Conservation (phyloP, 257 asterid species). For the Ballota nigra region DNA sequence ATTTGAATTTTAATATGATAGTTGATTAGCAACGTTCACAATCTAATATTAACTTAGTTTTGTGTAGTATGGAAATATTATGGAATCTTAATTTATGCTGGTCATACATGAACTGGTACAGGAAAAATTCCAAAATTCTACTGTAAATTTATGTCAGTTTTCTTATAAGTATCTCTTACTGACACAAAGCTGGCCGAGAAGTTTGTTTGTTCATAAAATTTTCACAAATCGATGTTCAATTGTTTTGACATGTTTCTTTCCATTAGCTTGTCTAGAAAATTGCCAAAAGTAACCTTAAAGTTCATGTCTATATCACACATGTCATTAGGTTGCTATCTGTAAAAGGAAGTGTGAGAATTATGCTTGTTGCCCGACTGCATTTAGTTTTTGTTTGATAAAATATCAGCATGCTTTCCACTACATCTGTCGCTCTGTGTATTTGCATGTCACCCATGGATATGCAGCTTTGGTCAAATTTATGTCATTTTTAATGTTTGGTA, state of each 20-base stretch:
- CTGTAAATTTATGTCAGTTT: background rate
- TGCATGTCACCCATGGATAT: background rate
- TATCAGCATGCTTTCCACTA: background rate
- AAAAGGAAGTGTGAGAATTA: background rate
- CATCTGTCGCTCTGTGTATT: constrained; percentile 8
- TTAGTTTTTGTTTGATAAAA: background rate
- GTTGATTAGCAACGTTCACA: background rate
- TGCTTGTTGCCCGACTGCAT: background rate
- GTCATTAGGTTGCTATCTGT: background rate
- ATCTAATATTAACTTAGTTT: background rate
- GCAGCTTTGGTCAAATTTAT: background rate
- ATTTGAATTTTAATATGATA: background rate
- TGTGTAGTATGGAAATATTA: background rate
- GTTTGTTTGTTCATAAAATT: constrained; percentile 1
- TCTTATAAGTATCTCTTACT: background rate
- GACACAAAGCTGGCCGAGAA: background rate
- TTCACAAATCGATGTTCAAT: constrained; percentile 4
- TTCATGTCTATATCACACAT: background rate
- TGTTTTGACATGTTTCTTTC: background rate
- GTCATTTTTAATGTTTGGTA: background rate
- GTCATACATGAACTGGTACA: background rate
- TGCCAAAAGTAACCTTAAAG: background rate
- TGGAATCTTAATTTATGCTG: background rate
- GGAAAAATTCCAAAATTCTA: background rate
- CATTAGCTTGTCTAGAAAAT: background rate